Base-by-base conservation (phyloP, 1,284 basidiomycete genomes). In the Pterulicium gracile region DNA sequence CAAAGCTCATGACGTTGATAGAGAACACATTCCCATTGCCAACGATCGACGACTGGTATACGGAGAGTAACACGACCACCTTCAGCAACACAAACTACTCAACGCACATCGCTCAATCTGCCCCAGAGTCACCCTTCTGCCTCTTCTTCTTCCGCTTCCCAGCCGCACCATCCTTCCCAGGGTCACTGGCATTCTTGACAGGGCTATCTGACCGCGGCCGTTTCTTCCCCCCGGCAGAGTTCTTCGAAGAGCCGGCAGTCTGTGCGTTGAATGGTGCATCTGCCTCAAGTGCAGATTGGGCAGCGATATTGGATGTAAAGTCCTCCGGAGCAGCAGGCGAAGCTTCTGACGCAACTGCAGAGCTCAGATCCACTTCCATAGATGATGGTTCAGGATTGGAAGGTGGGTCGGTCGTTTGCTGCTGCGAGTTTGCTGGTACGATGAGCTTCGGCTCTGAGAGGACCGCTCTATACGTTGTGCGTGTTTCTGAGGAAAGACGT, bases 391-490 rank as follows among this genome's bases (percentile, higher is more conserved):
- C n/a, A n/a, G n/a, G n/a, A n/a, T n/a, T n/a, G n/a, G n/a, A n/a
- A n/a, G n/a, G n/a, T n/a, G n/a, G n/a, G n/a, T n/a, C n/a, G n/a
- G n/a, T n/a, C n/a, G n/a, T n/a, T n/a, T n/a, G n/a, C 7, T 17
- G 42, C 20, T 41, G 20, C 12, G 24, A 4, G 3, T 44, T 20
- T 1, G 43, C 15, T 4, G 80, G 80, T 5, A 84, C 61, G 10
- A 87, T 69, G 5, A 85, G 58, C 45, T 60, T 73, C 0, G 85
- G 82, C 53, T 85, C 81, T 2, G 84, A 86, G 14, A 88, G 64
- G 0, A 88, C 72, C 0, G 85, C 79, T 2, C 84, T 73, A 54
- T 84, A 88, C 3, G 72, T 77, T 49, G 64, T 67, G 10, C 76
- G 73, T 2, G 72, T 73, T 55, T 74, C 75, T 39, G 15, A 10